phyloP scores from a whole-genome alignment of 2,329 filamentous ascomycete genomes.

The Gnomoniopsis sp. region DNA sequence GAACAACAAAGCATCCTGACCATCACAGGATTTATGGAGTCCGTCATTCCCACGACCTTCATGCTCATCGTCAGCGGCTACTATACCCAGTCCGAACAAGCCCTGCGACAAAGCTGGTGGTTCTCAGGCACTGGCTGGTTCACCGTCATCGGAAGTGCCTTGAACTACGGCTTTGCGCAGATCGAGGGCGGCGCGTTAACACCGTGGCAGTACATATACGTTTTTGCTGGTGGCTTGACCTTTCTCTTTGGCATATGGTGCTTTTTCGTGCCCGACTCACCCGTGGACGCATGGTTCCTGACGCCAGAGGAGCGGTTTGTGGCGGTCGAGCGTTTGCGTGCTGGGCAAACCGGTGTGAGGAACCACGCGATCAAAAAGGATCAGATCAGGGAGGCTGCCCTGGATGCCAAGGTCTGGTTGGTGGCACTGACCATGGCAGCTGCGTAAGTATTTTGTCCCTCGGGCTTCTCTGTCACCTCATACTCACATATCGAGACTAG shows the following conservation, averaged over 20 bases:
- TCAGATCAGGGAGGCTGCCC: not conserved
- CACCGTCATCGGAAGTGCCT: slow-evolving; percentile 59
- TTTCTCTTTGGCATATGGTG: slow-evolving; percentile 63
- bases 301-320: slow-evolving; percentile 50
- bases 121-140: slow-evolving; percentile 58
- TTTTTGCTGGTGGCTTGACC: slow-evolving; percentile 61
- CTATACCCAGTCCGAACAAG: slow-evolving; percentile 65
- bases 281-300: slow-evolving; percentile 67
- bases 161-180: slow-evolving; percentile 68
- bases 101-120: slow-evolving; percentile 65
- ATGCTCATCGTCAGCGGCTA: slow-evolving; percentile 61
- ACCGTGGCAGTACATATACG: slow-evolving; percentile 69
- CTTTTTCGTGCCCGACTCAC: slow-evolving; percentile 63
- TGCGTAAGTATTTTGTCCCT: slow-evolving; percentile 36
- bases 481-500: slow-evolving; percentile 21
- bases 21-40: slow-evolving; percentile 52
- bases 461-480: not conserved
- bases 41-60: slow-evolving; percentile 63
- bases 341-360: slow-evolving; percentile 8
- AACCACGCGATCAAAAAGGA: slow-evolving; percentile 51
- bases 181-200: slow-evolving; percentile 50
- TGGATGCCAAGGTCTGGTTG: slow-evolving; percentile 5
- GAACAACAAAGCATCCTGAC: not conserved
- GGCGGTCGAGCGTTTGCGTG: slow-evolving; percentile 7
- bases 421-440: slow-evolving; percentile 61